phyloP scores from a whole-genome alignment of 2,329 filamentous ascomycete species.

The Calcarisporium arbuscula region DNA sequence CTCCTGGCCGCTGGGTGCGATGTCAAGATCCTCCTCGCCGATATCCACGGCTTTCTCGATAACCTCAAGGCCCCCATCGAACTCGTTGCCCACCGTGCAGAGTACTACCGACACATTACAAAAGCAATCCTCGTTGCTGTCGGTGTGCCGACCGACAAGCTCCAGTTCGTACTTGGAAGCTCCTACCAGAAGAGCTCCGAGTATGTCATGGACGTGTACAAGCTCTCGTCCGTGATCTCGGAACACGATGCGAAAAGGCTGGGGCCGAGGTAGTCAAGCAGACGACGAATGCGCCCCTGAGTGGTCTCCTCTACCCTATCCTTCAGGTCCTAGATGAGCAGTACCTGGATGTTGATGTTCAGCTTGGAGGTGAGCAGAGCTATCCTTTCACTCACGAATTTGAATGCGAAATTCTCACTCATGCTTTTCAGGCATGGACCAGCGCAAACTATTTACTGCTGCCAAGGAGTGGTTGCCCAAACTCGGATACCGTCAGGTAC shows the following conservation, averaged over 20 bases:
- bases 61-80: constrained; percentile 84
- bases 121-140: constrained; percentile 69
- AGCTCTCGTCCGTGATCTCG: constrained; percentile 62
- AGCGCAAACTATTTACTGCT: constrained; percentile 82
- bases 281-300: constrained; percentile 65
- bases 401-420: not conserved
- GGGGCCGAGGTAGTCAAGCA: constrained; percentile 95
- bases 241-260: constrained; percentile 80
- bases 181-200: constrained; percentile 67
- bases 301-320: constrained; percentile 35
- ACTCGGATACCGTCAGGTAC: constrained; percentile 69
- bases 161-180: constrained; percentile 79
- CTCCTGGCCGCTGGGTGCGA: constrained; percentile 79
- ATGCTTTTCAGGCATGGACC: constrained; percentile 53
- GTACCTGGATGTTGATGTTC: constrained; percentile 78
- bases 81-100: constrained; percentile 71
- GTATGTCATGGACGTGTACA: constrained; percentile 87
- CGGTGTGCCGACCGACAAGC: constrained; percentile 68
- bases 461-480: constrained; percentile 81
- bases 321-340: constrained; percentile 88
- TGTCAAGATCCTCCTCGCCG: constrained; percentile 70
- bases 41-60: constrained; percentile 73
- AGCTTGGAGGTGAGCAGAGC: constrained; percentile 61
- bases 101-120: constrained; percentile 78
- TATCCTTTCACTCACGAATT: not conserved